Evolutionary conservation across 2,329 filamentous ascomycete species (phyloP), one percentile per base, ranked within the genome.

Genomic region (Talaromyces pinophilus): DNA sequence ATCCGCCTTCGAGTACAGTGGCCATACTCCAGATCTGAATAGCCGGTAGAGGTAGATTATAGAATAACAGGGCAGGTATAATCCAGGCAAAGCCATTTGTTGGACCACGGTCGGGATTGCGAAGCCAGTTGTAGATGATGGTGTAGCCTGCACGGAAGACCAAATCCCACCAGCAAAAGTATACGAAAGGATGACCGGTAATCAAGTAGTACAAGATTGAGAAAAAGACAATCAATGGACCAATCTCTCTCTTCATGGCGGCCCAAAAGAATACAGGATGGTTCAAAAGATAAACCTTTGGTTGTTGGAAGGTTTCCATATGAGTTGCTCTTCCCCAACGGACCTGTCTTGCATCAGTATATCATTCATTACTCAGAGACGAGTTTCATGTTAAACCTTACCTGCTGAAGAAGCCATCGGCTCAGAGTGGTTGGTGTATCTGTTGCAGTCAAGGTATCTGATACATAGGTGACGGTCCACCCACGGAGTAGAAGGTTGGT

Each of bases 251-350:
- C 22, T 73, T 71, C 63, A 78, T 68, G 5, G 74, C 73, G 25
- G 72, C 72, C 64, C 73, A 73, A 71, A 79, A 78, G 64, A 78
- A 72, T 30, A 79, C 70, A 0, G 76, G 75, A 19, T 74, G 73
- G 33, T 73, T 73, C 7, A 77, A 70, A 11, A 75, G 67, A 69
- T 79, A 79, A 19, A 78, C 70, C 57, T 71, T 69, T 0, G 76
- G 77, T 19, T 76, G 73, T 55, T 74, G 73, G 60, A 77, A 74
- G 11, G 73, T 74, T 69, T 79, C 77, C 57, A 79, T 77, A 64
- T 79, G 75, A 0, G 72, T 72, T 15, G 77, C 75, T 61, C 77
- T 74, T 28, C 72, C 70, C 76, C 77, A 79, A 54, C 77, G 73
- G 25, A 79, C 74, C 69, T 79, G 77, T 63, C 44, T 4, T 15